Percentiles rank a stretch among this genome's conserved stretches.
Evolutionary conservation across 2,329 filamentous ascomycete genomes (phyloP).

Genomic region (Xylaria sp.): DNA sequence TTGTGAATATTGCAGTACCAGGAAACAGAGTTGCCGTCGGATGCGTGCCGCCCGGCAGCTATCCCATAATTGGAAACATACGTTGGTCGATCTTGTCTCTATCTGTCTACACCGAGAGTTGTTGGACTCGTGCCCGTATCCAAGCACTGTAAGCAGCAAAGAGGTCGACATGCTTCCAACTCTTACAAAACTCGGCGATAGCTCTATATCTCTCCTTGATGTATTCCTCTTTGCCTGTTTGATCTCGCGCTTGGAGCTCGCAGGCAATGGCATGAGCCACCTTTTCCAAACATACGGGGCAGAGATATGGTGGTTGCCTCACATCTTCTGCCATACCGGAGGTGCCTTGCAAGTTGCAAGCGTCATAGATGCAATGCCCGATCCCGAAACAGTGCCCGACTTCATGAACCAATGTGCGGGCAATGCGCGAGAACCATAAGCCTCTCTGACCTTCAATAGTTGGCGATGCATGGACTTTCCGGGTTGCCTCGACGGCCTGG

Average conservation of each 20-base stretch:
- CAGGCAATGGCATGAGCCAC: slow-evolving; percentile 51
- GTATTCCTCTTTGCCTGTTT: slow-evolving; percentile 39
- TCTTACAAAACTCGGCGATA: slow-evolving; percentile 55
- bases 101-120: slow-evolving; percentile 10
- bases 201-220: slow-evolving; percentile 52
- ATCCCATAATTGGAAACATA: slow-evolving; percentile 4
- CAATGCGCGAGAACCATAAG: slow-evolving; percentile 68
- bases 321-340: slow-evolving; percentile 66
- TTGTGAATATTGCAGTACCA: not conserved
- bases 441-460: slow-evolving; percentile 47
- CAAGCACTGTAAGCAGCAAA: slow-evolving; percentile 59
- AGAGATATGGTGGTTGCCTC: slow-evolving; percentile 71
- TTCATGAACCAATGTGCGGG: slow-evolving; percentile 70
- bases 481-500: slow-evolving; percentile 49
- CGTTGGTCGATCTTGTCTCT: slow-evolving; percentile 5
- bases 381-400: slow-evolving; percentile 74
- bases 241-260: slow-evolving; percentile 35
- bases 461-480: slow-evolving; percentile 35
- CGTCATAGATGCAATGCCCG: slow-evolving; percentile 72
- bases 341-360: slow-evolving; percentile 72
- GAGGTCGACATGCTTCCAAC: slow-evolving; percentile 53
- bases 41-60: not conserved
- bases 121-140: slow-evolving; percentile 49
- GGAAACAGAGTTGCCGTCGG: not conserved
- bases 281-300: slow-evolving; percentile 68